Evolutionary conservation across 331 rosid species (phyloP).

Genomic region (Quercus lobata): DNA sequence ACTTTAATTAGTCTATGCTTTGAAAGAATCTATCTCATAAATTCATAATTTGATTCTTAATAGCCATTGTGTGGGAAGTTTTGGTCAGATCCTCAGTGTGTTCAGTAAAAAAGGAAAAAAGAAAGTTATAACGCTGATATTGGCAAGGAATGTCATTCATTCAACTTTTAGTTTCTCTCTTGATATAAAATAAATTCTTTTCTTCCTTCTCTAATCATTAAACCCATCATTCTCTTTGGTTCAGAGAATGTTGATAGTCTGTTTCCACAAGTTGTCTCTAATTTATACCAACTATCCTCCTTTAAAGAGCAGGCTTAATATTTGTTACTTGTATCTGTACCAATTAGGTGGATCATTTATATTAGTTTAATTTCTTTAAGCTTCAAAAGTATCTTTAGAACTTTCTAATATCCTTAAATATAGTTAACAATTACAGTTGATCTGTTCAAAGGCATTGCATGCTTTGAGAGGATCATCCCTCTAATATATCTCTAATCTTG

Average conservation of each 20-base stretch:
- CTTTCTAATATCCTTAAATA: not conserved
- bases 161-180: not conserved
- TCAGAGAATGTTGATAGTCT: not conserved
- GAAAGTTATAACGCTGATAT: not conserved
- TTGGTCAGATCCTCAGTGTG: not conserved
- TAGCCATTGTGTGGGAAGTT: not conserved
- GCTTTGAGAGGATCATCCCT: not conserved
- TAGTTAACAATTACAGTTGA: not conserved
- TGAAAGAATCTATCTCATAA: not conserved
- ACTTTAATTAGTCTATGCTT: not conserved
- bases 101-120: not conserved
- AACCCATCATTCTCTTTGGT: not conserved
- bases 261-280: not conserved
- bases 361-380: not conserved
- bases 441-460: not conserved
- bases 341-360: not conserved
- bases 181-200: too few relatives aligned
- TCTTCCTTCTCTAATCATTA: not conserved
- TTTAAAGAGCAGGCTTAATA: not conserved
- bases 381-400: not conserved
- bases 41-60: not conserved
- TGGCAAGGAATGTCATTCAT: not conserved
- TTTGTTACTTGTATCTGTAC: not conserved
- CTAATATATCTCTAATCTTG: not conserved
- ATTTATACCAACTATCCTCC: not conserved